Conservation (phyloP, 2,329 filamentous ascomycete species). For the Torrubiellomyces zombiae region DNA sequence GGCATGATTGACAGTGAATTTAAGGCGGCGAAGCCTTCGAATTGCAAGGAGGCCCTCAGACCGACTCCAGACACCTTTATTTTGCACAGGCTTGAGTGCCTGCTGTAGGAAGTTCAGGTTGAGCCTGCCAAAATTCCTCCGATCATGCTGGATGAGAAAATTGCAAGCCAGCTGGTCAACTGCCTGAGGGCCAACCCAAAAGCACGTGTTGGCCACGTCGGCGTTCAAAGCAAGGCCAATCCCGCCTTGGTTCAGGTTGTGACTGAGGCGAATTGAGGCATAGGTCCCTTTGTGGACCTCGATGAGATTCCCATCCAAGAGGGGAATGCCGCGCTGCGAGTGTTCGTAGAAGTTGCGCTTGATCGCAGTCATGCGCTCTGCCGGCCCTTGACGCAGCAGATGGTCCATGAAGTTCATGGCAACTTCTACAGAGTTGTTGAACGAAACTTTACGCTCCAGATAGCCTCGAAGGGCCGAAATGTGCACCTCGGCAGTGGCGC, state of each 20-base stretch:
- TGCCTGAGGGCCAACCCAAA: conserved; percentile 43
- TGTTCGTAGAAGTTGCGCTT: conserved; percentile 69
- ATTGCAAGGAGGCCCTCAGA: conserved; percentile 39
- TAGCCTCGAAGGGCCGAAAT: conserved; percentile 52
- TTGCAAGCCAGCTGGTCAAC: conserved; percentile 22
- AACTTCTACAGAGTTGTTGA: conserved; percentile 54
- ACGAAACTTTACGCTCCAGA: conserved; percentile 39
- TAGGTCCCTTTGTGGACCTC: conserved; percentile 84
- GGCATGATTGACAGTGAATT: conserved; percentile 36
- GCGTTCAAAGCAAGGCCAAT: conserved; percentile 66
- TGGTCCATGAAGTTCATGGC: conserved; percentile 88
- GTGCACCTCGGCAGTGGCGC: conserved; percentile 49
- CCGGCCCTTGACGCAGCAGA: conserved; percentile 64
- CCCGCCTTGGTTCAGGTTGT: conserved; percentile 29
- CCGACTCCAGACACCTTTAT: conserved; percentile 12
- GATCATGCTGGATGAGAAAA: conserved; percentile 15
- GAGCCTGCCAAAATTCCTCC: conserved; percentile 10
- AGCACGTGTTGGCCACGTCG: conserved; percentile 81
- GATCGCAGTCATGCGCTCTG: conserved; percentile 48
- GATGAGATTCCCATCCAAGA: conserved; percentile 42
- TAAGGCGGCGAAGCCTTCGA: conserved; percentile 35
- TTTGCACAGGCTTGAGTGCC: conserved; percentile 18
- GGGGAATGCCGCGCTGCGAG: conserved; percentile 26
- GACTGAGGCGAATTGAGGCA: conserved; percentile 62
- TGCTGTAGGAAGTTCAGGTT: conserved; percentile 11